A percentile compares a stretch with the other conserved stretches of the same genome.
phyloP scores from a whole-genome alignment of 2,329 filamentous ascomycete species.

The Gyromitra esculenta region DNA sequence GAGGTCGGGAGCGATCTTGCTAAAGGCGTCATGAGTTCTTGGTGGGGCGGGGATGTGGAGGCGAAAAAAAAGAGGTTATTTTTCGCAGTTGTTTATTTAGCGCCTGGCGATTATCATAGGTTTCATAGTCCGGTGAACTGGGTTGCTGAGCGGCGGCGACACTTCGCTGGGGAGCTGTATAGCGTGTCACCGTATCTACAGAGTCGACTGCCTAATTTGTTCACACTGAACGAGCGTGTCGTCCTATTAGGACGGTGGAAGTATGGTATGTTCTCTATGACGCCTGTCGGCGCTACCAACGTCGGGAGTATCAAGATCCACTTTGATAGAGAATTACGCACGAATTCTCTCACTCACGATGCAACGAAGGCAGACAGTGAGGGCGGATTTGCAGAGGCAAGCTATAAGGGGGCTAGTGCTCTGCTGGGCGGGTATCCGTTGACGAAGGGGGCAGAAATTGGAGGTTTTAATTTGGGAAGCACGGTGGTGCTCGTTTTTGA shows the following conservation, averaged over 20 bases:
- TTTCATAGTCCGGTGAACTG: slow-evolving; percentile 96
- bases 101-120: slow-evolving; percentile 96
- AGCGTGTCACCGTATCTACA: slow-evolving; percentile 95
- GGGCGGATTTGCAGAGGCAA: slow-evolving; percentile 90
- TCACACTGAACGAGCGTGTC: slow-evolving; percentile 95
- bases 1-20: slow-evolving; percentile 87
- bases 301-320: slow-evolving; percentile 97
- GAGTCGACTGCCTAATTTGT: slow-evolving; percentile 88
- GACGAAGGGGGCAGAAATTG: slow-evolving; percentile 93
- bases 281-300: slow-evolving; percentile 95
- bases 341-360: slow-evolving; percentile 91
- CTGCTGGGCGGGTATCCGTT: slow-evolving; percentile 85
- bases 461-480: slow-evolving; percentile 93
- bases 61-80: slow-evolving; percentile 73
- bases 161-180: slow-evolving; percentile 96
- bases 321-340: slow-evolving; percentile 92
- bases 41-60: slow-evolving; percentile 69
- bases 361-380: slow-evolving; percentile 82
- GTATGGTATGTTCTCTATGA: slow-evolving; percentile 96
- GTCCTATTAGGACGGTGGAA: slow-evolving; percentile 94
- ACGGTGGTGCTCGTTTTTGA: slow-evolving; percentile 97
- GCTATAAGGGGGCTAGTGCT: slow-evolving; percentile 79
- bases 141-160: slow-evolving; percentile 93
- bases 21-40: slow-evolving; percentile 70
- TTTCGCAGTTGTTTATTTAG: slow-evolving; percentile 94